Conservation (phyloP, 768 basidiomycete genomes). For the Albatrellus ellisii region DNA sequence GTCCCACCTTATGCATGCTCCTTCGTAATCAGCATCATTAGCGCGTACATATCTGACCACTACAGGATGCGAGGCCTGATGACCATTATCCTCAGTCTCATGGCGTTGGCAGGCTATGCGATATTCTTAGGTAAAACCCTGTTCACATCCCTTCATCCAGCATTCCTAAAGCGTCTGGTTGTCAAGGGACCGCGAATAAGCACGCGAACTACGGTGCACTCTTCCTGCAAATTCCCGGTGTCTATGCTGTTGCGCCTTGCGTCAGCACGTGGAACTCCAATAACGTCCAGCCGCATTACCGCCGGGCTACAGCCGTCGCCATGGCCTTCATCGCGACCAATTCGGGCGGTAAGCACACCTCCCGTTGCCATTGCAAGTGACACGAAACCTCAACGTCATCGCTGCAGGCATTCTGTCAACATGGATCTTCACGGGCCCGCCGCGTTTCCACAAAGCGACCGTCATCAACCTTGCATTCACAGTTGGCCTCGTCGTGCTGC, state of each 20-base stretch:
- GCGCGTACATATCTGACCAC: slow-evolving; percentile 11
- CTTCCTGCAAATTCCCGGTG: slow-evolving; percentile 20
- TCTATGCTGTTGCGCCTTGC: slow-evolving; percentile 17
- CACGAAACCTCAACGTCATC: background rate
- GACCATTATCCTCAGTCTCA: slow-evolving; percentile 5
- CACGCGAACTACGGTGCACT: slow-evolving; percentile 17
- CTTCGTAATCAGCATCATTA: slow-evolving; percentile 13
- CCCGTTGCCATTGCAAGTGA: background rate
- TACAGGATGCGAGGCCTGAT: slow-evolving; percentile 11
- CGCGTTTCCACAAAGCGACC: slow-evolving; percentile 10
- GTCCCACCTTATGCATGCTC: slow-evolving; percentile 22
- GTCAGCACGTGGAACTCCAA: slow-evolving; percentile 19
- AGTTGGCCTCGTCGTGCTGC: slow-evolving; percentile 1
- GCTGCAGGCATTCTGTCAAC: slow-evolving; percentile 5
- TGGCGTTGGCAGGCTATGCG: slow-evolving; percentile 9
- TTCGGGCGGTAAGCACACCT: slow-evolving; percentile 2
- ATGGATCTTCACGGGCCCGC: slow-evolving; percentile 9
- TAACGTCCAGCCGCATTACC: slow-evolving; percentile 21
- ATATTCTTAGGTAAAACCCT: slow-evolving; percentile 10
- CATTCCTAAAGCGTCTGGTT: background rate
- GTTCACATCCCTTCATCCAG: too few relatives aligned
- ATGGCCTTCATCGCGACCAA: slow-evolving; percentile 14
- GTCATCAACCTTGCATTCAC: slow-evolving; percentile 9
- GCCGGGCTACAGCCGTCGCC: slow-evolving; percentile 19
- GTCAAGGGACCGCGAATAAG: slow-evolving; percentile 11